phyloP scores from a whole-genome alignment of 129 eudicot species.

The Helianthus annuus region HanXRQr2.0-SUNRISE NC_035446.2:27954903-27955402 shows the following conservation, averaged over 20 bases:
- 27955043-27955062: neutral
- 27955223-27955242: neutral
- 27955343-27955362: conserved; percentile 19
- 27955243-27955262: neutral
- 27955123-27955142: neutral
- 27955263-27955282: neutral
- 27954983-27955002: neutral
- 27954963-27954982: neutral
- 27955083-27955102: neutral
- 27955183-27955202: no score
- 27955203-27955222: no score
- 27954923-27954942: neutral
- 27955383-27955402: conserved; percentile 31
- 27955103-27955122: neutral
- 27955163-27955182: no score
- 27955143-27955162: neutral
- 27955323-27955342: conserved; percentile 31
- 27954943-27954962: neutral
- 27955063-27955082: no score
- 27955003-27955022: neutral
- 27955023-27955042: neutral
- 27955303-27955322: no score
- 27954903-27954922: neutral
- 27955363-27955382: conserved; percentile 14
- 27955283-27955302: neutral